Conservation (phyloP, 2,329 filamentous ascomycete species). For the Ilyonectria robusta region DNA sequence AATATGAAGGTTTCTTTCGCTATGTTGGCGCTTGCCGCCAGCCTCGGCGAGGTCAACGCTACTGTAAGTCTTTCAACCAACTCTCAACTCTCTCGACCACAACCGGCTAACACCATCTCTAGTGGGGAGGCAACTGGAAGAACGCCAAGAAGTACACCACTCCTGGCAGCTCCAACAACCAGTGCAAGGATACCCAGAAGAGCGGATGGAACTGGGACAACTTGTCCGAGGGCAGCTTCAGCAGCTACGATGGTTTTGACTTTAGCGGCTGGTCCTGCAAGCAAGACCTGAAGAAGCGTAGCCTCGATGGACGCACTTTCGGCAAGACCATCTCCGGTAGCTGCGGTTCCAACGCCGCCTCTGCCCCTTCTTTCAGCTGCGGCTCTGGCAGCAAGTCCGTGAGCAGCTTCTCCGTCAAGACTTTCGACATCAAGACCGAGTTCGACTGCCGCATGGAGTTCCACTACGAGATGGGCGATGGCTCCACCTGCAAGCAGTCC, state of each 20-base stretch:
- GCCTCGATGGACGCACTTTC: conserved; percentile 67
- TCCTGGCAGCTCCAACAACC: conserved; percentile 82
- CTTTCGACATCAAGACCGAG: conserved; percentile 80
- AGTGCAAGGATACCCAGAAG: conserved; percentile 80
- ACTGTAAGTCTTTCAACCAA: conserved; percentile 53
- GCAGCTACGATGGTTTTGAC: conserved; percentile 78
- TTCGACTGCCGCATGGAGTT: conserved; percentile 87
- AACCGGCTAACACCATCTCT: neutral
- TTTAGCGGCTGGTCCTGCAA: conserved; percentile 82
- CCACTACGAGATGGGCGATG: conserved; percentile 89
- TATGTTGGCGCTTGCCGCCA: conserved; percentile 66
- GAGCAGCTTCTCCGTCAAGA: conserved; percentile 80
- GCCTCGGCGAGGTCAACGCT: conserved; percentile 65
- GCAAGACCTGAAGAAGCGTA: conserved; percentile 70
- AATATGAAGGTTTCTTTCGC: conserved; percentile 68
- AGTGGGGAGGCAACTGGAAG: conserved; percentile 37
- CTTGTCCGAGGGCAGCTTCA: conserved; percentile 73
- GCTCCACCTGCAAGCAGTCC: conserved; percentile 85
- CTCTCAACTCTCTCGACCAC: conserved; percentile 14
- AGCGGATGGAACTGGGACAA: conserved; percentile 80
- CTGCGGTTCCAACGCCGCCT: conserved; percentile 60
- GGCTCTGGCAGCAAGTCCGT: conserved; percentile 35
- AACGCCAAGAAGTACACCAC: conserved; percentile 69
- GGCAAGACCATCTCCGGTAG: conserved; percentile 74
- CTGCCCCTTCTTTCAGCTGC: conserved; percentile 71